These are phyloP conservation scores for Crithidia sp. DNA, from an alignment of 208 protist genomes.

Conservation along the genomic window DNA sequence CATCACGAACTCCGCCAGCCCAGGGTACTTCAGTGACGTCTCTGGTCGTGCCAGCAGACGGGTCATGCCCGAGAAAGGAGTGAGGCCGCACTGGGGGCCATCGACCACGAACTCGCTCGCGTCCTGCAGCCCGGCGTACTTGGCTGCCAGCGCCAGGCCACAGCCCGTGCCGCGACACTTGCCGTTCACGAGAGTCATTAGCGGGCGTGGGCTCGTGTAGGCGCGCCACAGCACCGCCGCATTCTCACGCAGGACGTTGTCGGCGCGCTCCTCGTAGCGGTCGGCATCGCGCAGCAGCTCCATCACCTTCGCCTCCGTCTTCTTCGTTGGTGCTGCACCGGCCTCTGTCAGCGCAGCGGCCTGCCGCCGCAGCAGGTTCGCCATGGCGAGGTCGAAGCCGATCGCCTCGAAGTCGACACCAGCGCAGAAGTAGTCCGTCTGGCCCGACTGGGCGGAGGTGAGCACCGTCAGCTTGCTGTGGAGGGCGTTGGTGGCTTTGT, in stretches of 20 bases:
- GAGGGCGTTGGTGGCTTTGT: conserved; percentile 85
- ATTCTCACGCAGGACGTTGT: conserved; percentile 77
- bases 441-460: conserved; percentile 87
- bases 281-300: conserved; percentile 68
- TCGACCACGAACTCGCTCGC: conserved; percentile 88
- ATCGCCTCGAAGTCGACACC: conserved; percentile 72
- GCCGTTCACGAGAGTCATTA: conserved; percentile 91
- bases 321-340: neutral
- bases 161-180: conserved; percentile 87
- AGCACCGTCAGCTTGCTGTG: conserved; percentile 89
- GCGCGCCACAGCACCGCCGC: conserved; percentile 81
- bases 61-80: conserved; percentile 84
- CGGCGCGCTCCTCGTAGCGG: conserved; percentile 79
- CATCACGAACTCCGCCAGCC: conserved; percentile 90
- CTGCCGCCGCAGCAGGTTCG: conserved; percentile 42
- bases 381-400: conserved; percentile 76
- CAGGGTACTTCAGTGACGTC: conserved; percentile 91
- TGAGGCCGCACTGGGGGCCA: conserved; percentile 82
- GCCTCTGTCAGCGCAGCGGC: conserved; percentile 22
- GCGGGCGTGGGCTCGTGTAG: conserved; percentile 77
- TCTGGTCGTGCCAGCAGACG: conserved; percentile 82
- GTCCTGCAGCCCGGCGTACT: conserved; percentile 87
- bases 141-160: conserved; percentile 82
- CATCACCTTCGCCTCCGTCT: conserved; percentile 40
- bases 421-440: conserved; percentile 89